Base-by-base conservation (phyloP, 306 rosid species). In the Canavalia gladiata region DNA sequence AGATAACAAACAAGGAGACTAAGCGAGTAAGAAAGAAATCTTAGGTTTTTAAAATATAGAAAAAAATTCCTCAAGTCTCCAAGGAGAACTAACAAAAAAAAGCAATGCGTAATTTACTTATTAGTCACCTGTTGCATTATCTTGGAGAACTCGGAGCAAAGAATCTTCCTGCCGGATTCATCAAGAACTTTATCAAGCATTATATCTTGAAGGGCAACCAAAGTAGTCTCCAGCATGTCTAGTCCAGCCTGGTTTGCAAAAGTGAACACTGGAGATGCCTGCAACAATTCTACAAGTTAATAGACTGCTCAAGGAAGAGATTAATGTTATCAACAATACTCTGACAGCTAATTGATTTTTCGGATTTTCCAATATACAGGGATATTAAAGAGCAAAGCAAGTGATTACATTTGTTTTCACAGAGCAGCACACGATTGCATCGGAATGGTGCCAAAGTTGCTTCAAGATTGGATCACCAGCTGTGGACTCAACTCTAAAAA, bases 241-340 rank as follows among this genome's bases (percentile, higher is more conserved):
- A 95, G 91, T 3, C 99, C 99, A 7, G 99, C 98, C 78, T 93
- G 99, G 87, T 95, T 95, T 5, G 98, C 93, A 78, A 95, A 95
- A 77, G 94, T 93, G 90, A 95, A 95, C 12, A 93, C 89, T 0
- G 99, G 97, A 70, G 98, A 90, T 64, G 98, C 92, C 99, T 95
- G 93, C 76, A 84, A 78, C 7, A 45, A 9, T 49, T 80, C 35
- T 25, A 2, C 7, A 34, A 78, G 70, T 68, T 46, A 78, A 49
- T 2, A 35, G 8, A 31, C 11, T 60, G 8, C 63, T 64, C 6
- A 65, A 43, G 30, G 7, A 12, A 18, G 2, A 64, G 33, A 41
- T 45, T 6, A 58, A 45, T 25, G 9, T 63, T 35, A 75, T 39
- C 58, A 67, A 78, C 10, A 1, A 12, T 2, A 28, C 2, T 63